Conservation (phyloP, 2,329 filamentous ascomycete species). For the Periglandula ipomoeae region DNA sequence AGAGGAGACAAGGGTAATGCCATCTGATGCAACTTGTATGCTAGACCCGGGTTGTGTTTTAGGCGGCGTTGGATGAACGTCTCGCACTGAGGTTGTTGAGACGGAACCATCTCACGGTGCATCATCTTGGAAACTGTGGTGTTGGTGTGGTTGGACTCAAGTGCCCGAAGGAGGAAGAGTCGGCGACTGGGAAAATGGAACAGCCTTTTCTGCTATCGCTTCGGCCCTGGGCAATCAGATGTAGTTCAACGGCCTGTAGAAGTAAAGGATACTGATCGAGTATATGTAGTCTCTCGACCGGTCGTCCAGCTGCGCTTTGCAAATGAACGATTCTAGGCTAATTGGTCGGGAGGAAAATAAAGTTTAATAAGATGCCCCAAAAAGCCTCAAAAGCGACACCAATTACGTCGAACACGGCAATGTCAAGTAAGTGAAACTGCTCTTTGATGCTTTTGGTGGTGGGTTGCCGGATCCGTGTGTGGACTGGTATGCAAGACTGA, state of each 20-base stretch:
- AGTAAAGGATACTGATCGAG: background rate
- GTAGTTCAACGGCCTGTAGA: background rate
- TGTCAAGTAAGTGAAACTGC: background rate
- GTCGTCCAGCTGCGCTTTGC: background rate
- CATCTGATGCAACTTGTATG: conserved; percentile 56
- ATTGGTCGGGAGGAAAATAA: background rate
- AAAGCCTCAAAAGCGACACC: background rate
- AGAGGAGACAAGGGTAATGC: conserved; percentile 57
- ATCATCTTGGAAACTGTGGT: conserved; percentile 18
- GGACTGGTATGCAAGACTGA: conserved; percentile 8
- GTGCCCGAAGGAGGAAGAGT: background rate
- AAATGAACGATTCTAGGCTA: background rate
- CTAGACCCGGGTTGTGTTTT: conserved; percentile 41
- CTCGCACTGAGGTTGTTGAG: conserved; percentile 20
- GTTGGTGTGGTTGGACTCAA: background rate
- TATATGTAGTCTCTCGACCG: conserved; percentile 3
- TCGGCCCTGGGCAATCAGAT: background rate
- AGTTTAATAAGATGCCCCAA: background rate
- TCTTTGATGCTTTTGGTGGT: conserved; percentile 4
- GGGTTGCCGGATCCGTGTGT: conserved; percentile 7
- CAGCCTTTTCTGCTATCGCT: background rate
- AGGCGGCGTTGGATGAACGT: conserved; percentile 22
- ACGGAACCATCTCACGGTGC: conserved; percentile 21
- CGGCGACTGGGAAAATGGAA: background rate
- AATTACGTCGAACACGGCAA: conserved; percentile 5